Evolutionary conservation across 2,329 filamentous ascomycete genomes (phyloP), one percentile per base, ranked within the genome.

Genomic region (Talaromyces piceae): DNA sequence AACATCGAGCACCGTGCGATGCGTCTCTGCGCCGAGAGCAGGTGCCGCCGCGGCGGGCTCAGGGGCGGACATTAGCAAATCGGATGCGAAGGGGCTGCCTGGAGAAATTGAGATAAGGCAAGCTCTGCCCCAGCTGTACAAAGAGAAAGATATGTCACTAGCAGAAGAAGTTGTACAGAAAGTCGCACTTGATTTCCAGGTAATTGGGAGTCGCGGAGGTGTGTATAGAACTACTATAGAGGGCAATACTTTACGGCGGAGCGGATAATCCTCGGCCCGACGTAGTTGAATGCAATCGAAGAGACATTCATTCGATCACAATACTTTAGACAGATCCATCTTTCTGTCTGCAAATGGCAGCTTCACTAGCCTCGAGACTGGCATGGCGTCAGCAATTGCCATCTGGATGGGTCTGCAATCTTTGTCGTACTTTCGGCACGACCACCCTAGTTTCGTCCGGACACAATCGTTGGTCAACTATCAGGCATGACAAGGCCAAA

Each of bases 401-500:
- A 7, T 49, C 46, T 13, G 56, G 37, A 26, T 47, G 56, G 54
- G 47, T 56, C 23, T 63, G 61, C 44, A 49, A 57, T 28, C 39
- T 50, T 9, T 67, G 71, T 52, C 77, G 79, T 49, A 62, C 67
- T 30, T 76, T 85, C 54, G 67, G 67, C 50, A 73, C 73, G 13
- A 76, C 73, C 13, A 57, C 74, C 7, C 52, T 61, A 6, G 63
- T 70, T 12, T 69, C 72, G 54, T 84, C 86, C 22, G 90, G 90
- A 12, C 90, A 95, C 72, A 95, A 86, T 69, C 87, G 90, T 67
- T 98, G 93, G 93, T 90, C 89, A 52, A 95, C 93, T 63, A 97
- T 96, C 72, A 88, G 86, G 65, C 93, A 97, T 69, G 89, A 93
- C 68, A 98, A 98, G 70, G 90, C 86, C 47, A 88, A 85, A 55